Percentiles rank a stretch among this genome's conserved stretches.
Conservation (phyloP, 2,329 filamentous ascomycete genomes). For the Lasiodiplodia sp. region DNA sequence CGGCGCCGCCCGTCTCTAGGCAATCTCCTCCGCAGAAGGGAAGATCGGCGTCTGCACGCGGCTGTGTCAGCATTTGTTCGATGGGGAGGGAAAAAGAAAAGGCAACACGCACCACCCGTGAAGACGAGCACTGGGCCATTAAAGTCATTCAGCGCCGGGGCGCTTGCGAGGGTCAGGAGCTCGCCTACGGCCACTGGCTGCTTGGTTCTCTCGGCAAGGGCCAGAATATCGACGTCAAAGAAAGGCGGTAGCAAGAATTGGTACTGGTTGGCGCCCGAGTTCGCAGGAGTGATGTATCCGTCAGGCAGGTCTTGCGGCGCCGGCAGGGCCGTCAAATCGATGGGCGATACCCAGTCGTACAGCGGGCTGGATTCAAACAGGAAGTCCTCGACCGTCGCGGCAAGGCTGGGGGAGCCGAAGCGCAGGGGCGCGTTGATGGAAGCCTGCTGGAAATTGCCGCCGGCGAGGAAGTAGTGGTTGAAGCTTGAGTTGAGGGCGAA, state of each 20-base stretch:
- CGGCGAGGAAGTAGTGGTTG: slow-evolving; percentile 51
- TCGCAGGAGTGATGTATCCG: slow-evolving; percentile 62
- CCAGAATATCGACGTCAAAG: slow-evolving; percentile 63
- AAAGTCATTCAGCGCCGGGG: slow-evolving; percentile 49
- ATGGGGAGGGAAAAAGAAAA: neutral
- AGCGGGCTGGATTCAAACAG: neutral
- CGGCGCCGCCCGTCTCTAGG: slow-evolving; percentile 50
- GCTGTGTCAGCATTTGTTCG: neutral
- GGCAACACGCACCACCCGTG: slow-evolving; percentile 56
- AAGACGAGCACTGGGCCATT: slow-evolving; percentile 65
- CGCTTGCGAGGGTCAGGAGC: slow-evolving; percentile 61
- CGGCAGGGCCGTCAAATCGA: slow-evolving; percentile 32
- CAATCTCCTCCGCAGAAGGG: slow-evolving; percentile 71
- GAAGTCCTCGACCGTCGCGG: neutral
- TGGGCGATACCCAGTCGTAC: neutral
- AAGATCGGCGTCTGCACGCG: slow-evolving; percentile 46
- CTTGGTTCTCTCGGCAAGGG: slow-evolving; percentile 55
- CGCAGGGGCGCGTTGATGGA: slow-evolving; percentile 50
- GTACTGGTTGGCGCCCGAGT: slow-evolving; percentile 59
- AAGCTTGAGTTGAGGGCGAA: slow-evolving; percentile 61
- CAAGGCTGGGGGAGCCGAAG: slow-evolving; percentile 37
- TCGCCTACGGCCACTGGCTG: slow-evolving; percentile 67
- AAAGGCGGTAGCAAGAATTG: slow-evolving; percentile 57
- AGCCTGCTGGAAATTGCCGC: slow-evolving; percentile 58
- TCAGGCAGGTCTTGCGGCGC: slow-evolving; percentile 43